These are phyloP conservation scores for Microsporum audouinii DNA, from an alignment of 2,329 filamentous ascomycete genomes.

Conservation along the genomic window DNA sequence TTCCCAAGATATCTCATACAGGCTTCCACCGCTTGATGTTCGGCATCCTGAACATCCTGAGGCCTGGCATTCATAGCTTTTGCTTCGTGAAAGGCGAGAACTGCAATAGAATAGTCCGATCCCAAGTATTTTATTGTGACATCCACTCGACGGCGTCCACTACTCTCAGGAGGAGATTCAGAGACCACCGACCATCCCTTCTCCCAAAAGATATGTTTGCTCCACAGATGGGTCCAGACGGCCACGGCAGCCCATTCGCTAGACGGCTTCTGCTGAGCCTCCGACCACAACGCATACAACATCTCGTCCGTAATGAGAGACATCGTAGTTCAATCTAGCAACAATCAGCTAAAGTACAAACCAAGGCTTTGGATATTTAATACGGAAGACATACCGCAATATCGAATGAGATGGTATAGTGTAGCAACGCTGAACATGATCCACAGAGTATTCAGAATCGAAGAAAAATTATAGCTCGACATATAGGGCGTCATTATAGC, in stretches of 20 bases:
- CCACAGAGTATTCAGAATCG: too few species aligned
- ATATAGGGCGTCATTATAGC: too few species aligned
- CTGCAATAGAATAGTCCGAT: background rate
- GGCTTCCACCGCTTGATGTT: background rate
- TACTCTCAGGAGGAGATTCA: background rate
- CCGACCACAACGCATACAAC: background rate
- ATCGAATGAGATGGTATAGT: too few species aligned
- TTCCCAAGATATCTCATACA: background rate
- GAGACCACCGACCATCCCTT: background rate
- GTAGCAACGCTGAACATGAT: too few species aligned
- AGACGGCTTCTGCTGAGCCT: background rate
- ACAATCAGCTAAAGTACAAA: background rate
- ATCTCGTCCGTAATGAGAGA: background rate
- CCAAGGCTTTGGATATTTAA: background rate
- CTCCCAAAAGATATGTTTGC: background rate
- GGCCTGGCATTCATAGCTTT: background rate
- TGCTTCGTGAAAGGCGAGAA: conserved; percentile 5
- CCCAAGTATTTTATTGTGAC: background rate
- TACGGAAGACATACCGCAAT: too few species aligned
- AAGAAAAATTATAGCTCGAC: too few species aligned
- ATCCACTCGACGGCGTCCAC: background rate
- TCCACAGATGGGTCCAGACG: background rate
- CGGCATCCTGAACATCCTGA: background rate
- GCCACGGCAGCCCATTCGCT: background rate
- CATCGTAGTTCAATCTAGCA: background rate